Conservation (phyloP, 495 filamentous ascomycete species). For the Penicillium parvum region DNA sequence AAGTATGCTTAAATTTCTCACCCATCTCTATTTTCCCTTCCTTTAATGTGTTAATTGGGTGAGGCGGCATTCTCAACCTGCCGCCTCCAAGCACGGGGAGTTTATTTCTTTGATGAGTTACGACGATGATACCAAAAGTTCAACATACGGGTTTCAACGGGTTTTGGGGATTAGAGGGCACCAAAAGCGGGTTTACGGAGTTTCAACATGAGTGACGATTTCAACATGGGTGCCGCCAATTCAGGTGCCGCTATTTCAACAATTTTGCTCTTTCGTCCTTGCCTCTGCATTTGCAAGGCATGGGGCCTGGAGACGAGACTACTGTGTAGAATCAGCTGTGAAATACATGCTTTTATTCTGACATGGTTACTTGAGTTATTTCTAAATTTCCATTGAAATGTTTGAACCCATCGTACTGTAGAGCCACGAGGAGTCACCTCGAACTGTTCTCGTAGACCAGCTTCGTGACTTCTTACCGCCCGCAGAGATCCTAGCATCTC, state of each 20-base stretch:
- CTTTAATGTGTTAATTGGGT: constrained; percentile 27
- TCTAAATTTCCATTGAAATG: no score
- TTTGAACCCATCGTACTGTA: no score
- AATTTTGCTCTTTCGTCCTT: constrained; percentile 25
- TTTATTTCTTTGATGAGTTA: constrained; percentile 43
- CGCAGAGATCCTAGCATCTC: no score
- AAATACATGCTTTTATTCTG: constrained; percentile 18
- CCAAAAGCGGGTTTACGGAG: constrained; percentile 45
- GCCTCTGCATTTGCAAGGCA: constrained; percentile 15
- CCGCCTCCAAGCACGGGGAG: constrained; percentile 33
- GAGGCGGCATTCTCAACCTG: constrained; percentile 44
- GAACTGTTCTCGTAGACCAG: no score
- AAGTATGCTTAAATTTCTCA: constrained; percentile 59
- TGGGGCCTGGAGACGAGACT: constrained; percentile 16
- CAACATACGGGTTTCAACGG: constrained; percentile 45
- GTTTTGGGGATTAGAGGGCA: constrained; percentile 42
- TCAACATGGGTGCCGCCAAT: constrained; percentile 53
- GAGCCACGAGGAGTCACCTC: no score
- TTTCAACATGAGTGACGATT: constrained; percentile 58
- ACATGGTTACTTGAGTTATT: no score
- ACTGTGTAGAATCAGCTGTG: constrained; percentile 27
- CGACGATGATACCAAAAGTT: constrained; percentile 52
- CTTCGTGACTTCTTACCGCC: no score
- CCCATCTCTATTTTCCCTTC: constrained; percentile 13
- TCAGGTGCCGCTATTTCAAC: constrained; percentile 33